Evolutionary conservation across 805 yeast genomes (phyloP).

Genomic region (Barnettozyma wickerhamii): DNA sequence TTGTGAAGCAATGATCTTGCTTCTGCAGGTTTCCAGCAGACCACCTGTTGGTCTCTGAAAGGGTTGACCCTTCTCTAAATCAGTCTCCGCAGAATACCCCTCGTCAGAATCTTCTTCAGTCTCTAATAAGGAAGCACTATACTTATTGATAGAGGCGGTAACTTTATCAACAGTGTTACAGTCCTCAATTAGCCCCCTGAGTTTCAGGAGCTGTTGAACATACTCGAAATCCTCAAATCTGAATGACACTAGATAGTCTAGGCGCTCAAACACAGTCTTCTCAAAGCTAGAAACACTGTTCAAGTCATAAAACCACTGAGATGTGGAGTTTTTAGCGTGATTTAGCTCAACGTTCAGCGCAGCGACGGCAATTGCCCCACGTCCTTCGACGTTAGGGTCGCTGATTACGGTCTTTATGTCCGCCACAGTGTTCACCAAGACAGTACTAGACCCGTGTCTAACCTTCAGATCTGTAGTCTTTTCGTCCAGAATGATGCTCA

Average conservation of each 20-base stretch:
- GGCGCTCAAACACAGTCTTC: not conserved
- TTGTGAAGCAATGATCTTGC: not conserved
- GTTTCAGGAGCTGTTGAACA: not conserved
- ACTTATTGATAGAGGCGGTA: not conserved
- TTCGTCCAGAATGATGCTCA: not conserved
- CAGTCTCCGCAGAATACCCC: not conserved
- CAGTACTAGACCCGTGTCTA: not conserved
- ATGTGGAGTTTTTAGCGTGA: not conserved
- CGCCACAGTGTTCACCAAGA: not conserved
- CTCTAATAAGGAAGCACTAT: not conserved
- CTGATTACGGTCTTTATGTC: not conserved
- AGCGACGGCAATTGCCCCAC: not conserved
- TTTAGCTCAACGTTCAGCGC: slow-evolving; percentile 1
- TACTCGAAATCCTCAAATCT: not conserved
- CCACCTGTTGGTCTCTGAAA: too few relatives aligned
- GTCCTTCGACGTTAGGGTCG: too few relatives aligned
- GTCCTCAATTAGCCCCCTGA: not conserved
- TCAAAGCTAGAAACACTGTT: not conserved
- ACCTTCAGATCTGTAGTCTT: not conserved
- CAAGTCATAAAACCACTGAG: slow-evolving; percentile 10
- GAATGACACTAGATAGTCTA: not conserved
- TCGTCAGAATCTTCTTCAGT: not conserved
- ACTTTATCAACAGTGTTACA: not conserved
- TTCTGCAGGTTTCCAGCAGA: not conserved
- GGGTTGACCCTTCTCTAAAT: too few relatives aligned